These are phyloP conservation scores for Hordeum marinum DNA, from an alignment of 176 grass and related monocot genomes.

Conservation along the genomic window DNA sequence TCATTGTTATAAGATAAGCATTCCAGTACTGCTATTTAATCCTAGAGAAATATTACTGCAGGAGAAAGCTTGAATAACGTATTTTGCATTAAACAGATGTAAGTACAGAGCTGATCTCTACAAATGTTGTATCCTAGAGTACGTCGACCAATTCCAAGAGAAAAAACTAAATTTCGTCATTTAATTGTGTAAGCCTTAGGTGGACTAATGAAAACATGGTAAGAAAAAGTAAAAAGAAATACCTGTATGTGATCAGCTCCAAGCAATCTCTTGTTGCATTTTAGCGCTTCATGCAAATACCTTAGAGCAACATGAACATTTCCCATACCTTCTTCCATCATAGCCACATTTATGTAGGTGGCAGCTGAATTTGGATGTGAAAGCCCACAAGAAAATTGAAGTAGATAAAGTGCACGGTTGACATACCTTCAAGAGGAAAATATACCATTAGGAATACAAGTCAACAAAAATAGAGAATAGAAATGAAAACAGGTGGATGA, in stretches of 20 bases:
- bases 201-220: conserved; percentile 7
- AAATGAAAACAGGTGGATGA: conserved; percentile 7
- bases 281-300: conserved; percentile 97
- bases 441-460: conserved; percentile 19
- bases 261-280: conserved; percentile 97
- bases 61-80: neutral
- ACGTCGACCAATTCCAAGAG: neutral
- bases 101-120: neutral
- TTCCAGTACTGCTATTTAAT: neutral
- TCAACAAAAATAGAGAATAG: neutral
- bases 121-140: neutral
- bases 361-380: conserved; percentile 99
- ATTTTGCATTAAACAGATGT: neutral
- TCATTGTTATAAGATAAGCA: neutral
- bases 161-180: no score
- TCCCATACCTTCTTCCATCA: conserved; percentile 99
- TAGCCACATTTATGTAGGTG: conserved; percentile 99
- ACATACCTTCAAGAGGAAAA: conserved; percentile 74
- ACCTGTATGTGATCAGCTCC: conserved; percentile 99
- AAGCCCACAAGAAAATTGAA: conserved; percentile 92
- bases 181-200: neutral
- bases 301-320: conserved; percentile 98
- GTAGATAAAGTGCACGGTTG: conserved; percentile 93
- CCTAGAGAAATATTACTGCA: neutral
- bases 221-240: conserved; percentile 1